Evolutionary conservation across 1,284 basidiomycete genomes (phyloP).

Genomic region (Microbotryum scabiosae): DNA sequence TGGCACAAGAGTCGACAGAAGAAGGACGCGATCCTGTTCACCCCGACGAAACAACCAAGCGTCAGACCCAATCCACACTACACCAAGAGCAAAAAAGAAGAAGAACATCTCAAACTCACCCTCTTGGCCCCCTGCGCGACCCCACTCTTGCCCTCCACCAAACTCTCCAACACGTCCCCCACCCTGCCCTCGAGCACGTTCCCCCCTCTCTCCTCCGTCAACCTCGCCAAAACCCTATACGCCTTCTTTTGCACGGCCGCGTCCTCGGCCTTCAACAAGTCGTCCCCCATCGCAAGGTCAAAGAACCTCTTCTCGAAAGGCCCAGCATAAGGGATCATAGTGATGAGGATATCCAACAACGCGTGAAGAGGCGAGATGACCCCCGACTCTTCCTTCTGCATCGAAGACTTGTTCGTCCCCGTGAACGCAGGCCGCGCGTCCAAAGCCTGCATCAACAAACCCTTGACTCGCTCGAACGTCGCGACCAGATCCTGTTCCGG

Average conservation of each 20-base stretch:
- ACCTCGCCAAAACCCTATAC: conserved; percentile 75
- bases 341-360: conserved; percentile 79
- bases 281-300: conserved; percentile 53
- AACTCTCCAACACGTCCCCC: conserved; percentile 46
- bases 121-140: conserved; percentile 81
- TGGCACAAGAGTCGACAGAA: conserved; percentile 66
- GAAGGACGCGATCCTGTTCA: conserved; percentile 65
- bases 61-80: neutral
- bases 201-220: conserved; percentile 50
- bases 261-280: conserved; percentile 62
- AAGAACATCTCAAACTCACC: conserved; percentile 41
- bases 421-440: conserved; percentile 22
- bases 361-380: conserved; percentile 51
- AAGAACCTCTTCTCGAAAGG: conserved; percentile 53
- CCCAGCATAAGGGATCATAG: conserved; percentile 71
- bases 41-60: neutral
- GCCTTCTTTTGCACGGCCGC: conserved; percentile 91
- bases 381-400: conserved; percentile 28
- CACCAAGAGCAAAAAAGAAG: too few species aligned
- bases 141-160: conserved; percentile 55
- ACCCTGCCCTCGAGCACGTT: conserved; percentile 49
- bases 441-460: conserved; percentile 67
- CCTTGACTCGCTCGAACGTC: conserved; percentile 71
- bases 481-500: conserved; percentile 49
- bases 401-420: conserved; percentile 31